A percentile compares a stretch with the other conserved stretches of the same genome.
phyloP scores from a whole-genome alignment of 108 stramenopile species.

The Fragilaria radians region DNA sequence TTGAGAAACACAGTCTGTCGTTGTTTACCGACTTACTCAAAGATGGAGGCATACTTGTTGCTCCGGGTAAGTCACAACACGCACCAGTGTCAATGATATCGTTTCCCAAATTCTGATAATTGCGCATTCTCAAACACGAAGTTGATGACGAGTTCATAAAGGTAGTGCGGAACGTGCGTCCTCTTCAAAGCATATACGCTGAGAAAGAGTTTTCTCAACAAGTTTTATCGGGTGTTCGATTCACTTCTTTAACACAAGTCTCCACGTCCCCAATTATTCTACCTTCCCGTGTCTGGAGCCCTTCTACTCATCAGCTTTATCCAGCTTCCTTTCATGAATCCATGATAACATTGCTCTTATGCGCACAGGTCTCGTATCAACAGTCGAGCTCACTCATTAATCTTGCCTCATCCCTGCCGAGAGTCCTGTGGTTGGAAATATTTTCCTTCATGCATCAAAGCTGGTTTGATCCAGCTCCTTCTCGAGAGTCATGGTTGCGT shows the following conservation, averaged over 20 bases:
- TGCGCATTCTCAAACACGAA: neutral
- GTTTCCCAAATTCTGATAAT: neutral
- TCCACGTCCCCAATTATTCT: conserved; percentile 37
- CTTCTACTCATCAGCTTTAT: conserved; percentile 42
- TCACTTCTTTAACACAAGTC: conserved; percentile 42
- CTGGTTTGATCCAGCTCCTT: conserved; percentile 69
- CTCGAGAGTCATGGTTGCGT: conserved; percentile 52
- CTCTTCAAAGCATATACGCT: conserved; percentile 6
- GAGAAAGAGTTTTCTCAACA: conserved; percentile 44
- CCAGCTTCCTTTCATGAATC: conserved; percentile 54
- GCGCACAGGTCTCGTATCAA: conserved; percentile 44
- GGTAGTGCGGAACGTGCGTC: conserved; percentile 37
- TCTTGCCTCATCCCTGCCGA: conserved; percentile 62
- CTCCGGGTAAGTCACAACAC: conserved; percentile 46
- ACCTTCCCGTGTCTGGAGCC: conserved; percentile 70
- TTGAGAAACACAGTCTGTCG: conserved; percentile 37
- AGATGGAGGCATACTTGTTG: conserved; percentile 79
- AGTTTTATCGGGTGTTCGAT: conserved; percentile 67
- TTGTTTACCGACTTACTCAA: conserved; percentile 60
- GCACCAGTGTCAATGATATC: neutral
- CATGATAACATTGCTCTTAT: conserved; percentile 54
- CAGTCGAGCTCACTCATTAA: conserved; percentile 43
- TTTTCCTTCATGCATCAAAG: conserved; percentile 71
- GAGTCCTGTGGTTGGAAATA: conserved; percentile 72
- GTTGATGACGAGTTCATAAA: conserved; percentile 81